Evolutionary conservation across 179 eudicot genomes (phyloP).

Genomic region (Drosera spatulata): DNA sequence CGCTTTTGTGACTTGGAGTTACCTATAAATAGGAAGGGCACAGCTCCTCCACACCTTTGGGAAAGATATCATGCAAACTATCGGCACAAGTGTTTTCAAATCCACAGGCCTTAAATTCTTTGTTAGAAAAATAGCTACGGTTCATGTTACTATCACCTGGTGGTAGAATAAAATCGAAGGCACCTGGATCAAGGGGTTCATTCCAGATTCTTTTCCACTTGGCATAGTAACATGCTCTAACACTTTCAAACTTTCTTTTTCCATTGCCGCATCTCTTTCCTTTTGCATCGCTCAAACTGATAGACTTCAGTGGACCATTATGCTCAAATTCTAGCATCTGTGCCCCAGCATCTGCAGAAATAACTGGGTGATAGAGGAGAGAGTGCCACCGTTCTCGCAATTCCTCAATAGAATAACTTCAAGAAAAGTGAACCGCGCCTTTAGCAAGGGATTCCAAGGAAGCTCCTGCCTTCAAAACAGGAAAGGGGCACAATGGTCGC

Average conservation of each 20-base stretch:
- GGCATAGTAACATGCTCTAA: constrained; percentile 44
- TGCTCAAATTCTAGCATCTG: constrained; percentile 42
- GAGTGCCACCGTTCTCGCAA: constrained; percentile 54
- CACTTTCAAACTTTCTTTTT: constrained; percentile 56
- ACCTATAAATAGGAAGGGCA: constrained; percentile 2
- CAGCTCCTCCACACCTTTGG: constrained; percentile 15
- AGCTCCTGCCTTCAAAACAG: constrained; percentile 43
- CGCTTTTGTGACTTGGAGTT: too few relatives aligned
- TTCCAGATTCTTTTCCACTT: constrained; percentile 43
- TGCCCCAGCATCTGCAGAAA: constrained; percentile 41
- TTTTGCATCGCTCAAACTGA: constrained; percentile 21
- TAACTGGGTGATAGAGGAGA: constrained; percentile 51
- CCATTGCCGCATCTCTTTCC: constrained; percentile 15
- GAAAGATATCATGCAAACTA: constrained; percentile 14
- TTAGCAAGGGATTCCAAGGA: constrained; percentile 25
- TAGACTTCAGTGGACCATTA: constrained; percentile 17
- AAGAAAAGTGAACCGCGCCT: constrained; percentile 25
- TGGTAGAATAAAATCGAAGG: constrained; percentile 14
- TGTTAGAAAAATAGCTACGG: constrained; percentile 7
- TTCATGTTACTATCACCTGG: constrained; percentile 14
- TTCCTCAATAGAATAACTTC: constrained; percentile 5
- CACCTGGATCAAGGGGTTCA: constrained; percentile 25
- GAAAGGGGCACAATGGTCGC: too few relatives aligned
- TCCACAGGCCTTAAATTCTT: constrained; percentile 9
- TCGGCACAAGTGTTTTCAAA: constrained; percentile 12